Conservation (phyloP, 2,329 filamentous ascomycete species). For the Venturia effusa region DNA sequence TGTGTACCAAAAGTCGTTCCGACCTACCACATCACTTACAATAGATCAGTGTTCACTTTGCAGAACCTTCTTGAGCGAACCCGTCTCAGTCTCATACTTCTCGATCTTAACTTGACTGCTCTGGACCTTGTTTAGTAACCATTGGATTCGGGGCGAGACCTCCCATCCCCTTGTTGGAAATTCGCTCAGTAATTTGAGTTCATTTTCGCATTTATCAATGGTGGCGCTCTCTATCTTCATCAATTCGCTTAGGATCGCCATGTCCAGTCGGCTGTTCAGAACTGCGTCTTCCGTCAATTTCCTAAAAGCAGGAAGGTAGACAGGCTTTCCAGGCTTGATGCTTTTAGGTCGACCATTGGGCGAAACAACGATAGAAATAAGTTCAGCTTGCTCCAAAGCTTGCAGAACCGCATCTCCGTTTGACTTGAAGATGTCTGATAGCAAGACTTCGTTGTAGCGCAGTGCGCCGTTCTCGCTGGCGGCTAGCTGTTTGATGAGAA, state of each 20-base stretch:
- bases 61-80: conserved; percentile 59
- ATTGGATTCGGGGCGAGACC: conserved; percentile 53
- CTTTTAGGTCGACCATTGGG: conserved; percentile 65
- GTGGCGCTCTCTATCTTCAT: conserved; percentile 60
- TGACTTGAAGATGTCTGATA: conserved; percentile 60
- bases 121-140: conserved; percentile 63
- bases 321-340: conserved; percentile 72
- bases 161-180: conserved; percentile 62
- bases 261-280: conserved; percentile 56
- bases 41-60: conserved; percentile 31
- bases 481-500: conserved; percentile 69
- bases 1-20: neutral
- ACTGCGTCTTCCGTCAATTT: conserved; percentile 61
- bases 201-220: conserved; percentile 69
- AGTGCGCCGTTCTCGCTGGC: conserved; percentile 33
- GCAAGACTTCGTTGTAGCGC: conserved; percentile 75
- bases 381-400: conserved; percentile 71
- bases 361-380: conserved; percentile 64
- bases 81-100: conserved; percentile 62
- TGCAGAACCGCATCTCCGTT: conserved; percentile 68
- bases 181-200: conserved; percentile 60
- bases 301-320: conserved; percentile 76
- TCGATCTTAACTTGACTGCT: conserved; percentile 65
- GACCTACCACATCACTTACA: neutral
- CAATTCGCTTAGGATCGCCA: conserved; percentile 58